Percentiles rank a stretch among this genome's conserved stretches.
Conservation (phyloP, 768 basidiomycete genomes). For the Termitomyces sp. region DNA sequence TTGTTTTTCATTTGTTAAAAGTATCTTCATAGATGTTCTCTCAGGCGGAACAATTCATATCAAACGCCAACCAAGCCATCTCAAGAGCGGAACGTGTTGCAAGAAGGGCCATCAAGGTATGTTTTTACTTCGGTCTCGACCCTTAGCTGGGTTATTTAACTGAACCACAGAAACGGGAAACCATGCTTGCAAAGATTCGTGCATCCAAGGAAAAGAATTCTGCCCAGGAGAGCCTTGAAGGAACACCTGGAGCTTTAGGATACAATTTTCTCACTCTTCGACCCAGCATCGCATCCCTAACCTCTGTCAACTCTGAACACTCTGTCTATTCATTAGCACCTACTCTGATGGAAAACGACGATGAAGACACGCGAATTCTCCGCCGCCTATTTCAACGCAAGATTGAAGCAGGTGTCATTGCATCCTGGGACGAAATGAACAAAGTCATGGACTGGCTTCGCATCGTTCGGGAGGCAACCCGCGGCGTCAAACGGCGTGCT, state of each 20-base stretch:
- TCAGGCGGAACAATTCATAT: conserved; percentile 57
- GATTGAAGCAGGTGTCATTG: conserved; percentile 53
- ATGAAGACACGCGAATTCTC: conserved; percentile 60
- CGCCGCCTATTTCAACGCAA: conserved; percentile 66
- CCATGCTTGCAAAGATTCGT: conserved; percentile 42
- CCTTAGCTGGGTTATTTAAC: conserved; percentile 1
- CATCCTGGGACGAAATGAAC: conserved; percentile 64
- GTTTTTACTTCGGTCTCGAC: conserved; percentile 14
- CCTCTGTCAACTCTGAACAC: conserved; percentile 37
- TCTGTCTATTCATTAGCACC: conserved; percentile 47
- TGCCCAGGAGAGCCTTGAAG: conserved; percentile 14
- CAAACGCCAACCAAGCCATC: conserved; percentile 52
- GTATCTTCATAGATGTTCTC: neutral
- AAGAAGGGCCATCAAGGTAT: conserved; percentile 52
- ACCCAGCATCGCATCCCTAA: conserved; percentile 40
- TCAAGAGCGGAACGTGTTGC: conserved; percentile 55
- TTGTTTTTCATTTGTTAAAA: conserved; percentile 10
- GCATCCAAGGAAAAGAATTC: conserved; percentile 16
- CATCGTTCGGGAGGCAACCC: conserved; percentile 61
- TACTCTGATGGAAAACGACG: conserved; percentile 52
- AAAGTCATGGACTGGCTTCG: conserved; percentile 55
- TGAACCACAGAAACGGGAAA: conserved; percentile 45
- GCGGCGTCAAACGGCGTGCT: conserved; percentile 50
- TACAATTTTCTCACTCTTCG: conserved; percentile 33
- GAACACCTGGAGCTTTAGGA: conserved; percentile 28